Conservation (phyloP, 2,329 filamentous ascomycete species). For the Penicillium hesseltinei region DNA sequence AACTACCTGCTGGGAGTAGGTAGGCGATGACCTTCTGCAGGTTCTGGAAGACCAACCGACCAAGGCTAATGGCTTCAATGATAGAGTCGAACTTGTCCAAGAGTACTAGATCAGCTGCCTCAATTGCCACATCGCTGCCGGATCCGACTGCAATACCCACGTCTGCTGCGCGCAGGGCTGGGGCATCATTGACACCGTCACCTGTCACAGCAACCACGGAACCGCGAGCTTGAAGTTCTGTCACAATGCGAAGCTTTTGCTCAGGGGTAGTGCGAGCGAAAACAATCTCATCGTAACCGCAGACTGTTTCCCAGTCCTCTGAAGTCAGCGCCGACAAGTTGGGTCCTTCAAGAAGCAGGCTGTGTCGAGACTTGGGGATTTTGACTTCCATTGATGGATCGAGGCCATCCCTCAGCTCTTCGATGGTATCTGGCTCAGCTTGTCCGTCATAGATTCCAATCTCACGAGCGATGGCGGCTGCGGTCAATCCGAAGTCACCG, state of each 20-base stretch:
- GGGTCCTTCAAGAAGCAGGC: constrained; percentile 64
- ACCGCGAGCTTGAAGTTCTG: constrained; percentile 39
- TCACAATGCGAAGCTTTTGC: constrained; percentile 45
- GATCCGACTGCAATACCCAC: constrained; percentile 38
- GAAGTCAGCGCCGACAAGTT: constrained; percentile 66
- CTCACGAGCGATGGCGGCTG: constrained; percentile 41
- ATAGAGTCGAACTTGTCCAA: constrained; percentile 39
- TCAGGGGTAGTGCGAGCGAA: constrained; percentile 46
- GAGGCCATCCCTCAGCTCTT: constrained; percentile 48
- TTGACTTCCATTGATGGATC: constrained; percentile 18
- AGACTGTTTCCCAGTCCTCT: constrained; percentile 66
- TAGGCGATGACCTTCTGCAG: constrained; percentile 42
- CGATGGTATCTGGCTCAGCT: constrained; percentile 54
- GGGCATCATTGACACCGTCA: constrained; percentile 39
- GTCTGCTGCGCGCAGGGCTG: constrained; percentile 34
- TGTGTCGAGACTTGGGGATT: constrained; percentile 35
- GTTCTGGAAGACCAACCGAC: constrained; percentile 38
- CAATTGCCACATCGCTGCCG: constrained; percentile 43
- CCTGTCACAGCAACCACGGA: constrained; percentile 44
- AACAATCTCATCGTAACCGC: constrained; percentile 53
- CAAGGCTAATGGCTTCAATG: constrained; percentile 32
- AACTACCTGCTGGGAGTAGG: constrained; percentile 53
- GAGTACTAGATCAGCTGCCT: constrained; percentile 41
- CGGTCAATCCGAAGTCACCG: constrained; percentile 44
- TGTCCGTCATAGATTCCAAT: constrained; percentile 45